These are phyloP conservation scores for Hypoxylon sp. DNA, from an alignment of 2,329 filamentous ascomycete species.

Conservation along the genomic window DNA sequence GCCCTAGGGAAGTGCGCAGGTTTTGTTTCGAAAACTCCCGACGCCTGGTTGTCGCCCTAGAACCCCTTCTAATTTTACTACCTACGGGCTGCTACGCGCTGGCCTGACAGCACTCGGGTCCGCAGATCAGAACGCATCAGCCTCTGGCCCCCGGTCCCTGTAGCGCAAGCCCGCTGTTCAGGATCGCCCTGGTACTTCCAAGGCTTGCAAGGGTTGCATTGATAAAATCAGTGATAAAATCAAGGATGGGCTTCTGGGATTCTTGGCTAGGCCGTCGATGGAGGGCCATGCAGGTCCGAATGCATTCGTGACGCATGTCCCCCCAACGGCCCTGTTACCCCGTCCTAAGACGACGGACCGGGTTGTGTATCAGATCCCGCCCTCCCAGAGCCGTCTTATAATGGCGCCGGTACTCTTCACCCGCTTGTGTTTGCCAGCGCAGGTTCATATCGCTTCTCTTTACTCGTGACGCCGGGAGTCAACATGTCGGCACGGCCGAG, in stretches of 20 bases:
- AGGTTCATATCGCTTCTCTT: slow-evolving; percentile 38
- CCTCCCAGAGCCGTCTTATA: slow-evolving; percentile 41
- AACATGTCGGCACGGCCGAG: slow-evolving; percentile 51
- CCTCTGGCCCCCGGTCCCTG: too few species aligned
- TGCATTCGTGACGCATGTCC: slow-evolving; percentile 43
- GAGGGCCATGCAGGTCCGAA: slow-evolving; percentile 40
- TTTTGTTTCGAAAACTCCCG: too few species aligned
- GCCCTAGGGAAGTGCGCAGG: too few species aligned
- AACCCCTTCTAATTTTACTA: too few species aligned
- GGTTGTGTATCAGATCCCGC: slow-evolving; percentile 45
- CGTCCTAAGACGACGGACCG: slow-evolving; percentile 39
- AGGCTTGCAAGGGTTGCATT: too few species aligned
- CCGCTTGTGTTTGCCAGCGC: slow-evolving; percentile 30
- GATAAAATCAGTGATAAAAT: too few species aligned
- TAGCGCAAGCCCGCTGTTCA: slow-evolving; percentile 15
- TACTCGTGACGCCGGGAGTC: slow-evolving; percentile 36
- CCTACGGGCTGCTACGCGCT: too few species aligned
- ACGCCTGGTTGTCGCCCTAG: too few species aligned
- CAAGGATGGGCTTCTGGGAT: slow-evolving; percentile 34
- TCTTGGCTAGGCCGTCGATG: slow-evolving; percentile 33
- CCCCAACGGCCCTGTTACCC: slow-evolving; percentile 40
- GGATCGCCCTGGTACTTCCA: slow-evolving; percentile 2
- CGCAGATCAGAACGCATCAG: slow-evolving; percentile 18
- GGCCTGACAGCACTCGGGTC: too few species aligned
- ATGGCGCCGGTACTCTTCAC: slow-evolving; percentile 34